Base-by-base conservation (phyloP, 352 stramenopile genomes). In the Saprolegnia diclina region DNA sequence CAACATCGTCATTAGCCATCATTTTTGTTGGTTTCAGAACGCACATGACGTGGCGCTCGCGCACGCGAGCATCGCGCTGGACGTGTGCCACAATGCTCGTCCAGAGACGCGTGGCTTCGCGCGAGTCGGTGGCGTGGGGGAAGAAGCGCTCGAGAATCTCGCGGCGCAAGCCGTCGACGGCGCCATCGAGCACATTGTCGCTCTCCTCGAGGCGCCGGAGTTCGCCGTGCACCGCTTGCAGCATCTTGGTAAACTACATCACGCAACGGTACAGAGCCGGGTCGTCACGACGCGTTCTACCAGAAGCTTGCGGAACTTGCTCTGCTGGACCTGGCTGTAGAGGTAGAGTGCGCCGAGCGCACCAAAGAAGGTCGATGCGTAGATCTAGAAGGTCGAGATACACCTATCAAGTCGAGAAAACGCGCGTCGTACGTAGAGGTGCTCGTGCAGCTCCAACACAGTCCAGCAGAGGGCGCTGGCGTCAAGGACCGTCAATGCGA, bases 1-100 rank as follows among this genome's bases (percentile, higher is more conserved):
- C 16, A 18, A 37, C 3, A n/a, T 9, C 35, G 4, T 44, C 5
- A 40, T n/a, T 5, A 62, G 18, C 5, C 0, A 44, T n/a, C 54
- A 45, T n/a, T 32, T 18, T 29, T 21, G 44, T 52, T 52, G 44
- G 10, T 14, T 14, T 56, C n/a, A 29, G 21, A 21, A 37, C 53
- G 24, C 62, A 69, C 63, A 69, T 45, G 46, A 69, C 50, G 38
- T 69, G 26, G 22, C 63, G 63, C 37, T 69, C 63, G 11, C 63
- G 63, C 11, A 69, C 29, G 29, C 63, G 63, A 3, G 45, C 21
- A 38, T 69, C 63, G 1, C 29, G 7, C 11, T 69, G 63, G 6
- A 69, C 54, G 53, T 52, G 19, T 44, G 24, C 18, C 4, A 26
- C 63, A 5, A 69, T 32, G 22, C 50, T 52, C 22, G 21, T 52